phyloP scores from a whole-genome alignment of 225 moss, liverwort and hornwort genomes.

The Pleurozium schreberi region DNA sequence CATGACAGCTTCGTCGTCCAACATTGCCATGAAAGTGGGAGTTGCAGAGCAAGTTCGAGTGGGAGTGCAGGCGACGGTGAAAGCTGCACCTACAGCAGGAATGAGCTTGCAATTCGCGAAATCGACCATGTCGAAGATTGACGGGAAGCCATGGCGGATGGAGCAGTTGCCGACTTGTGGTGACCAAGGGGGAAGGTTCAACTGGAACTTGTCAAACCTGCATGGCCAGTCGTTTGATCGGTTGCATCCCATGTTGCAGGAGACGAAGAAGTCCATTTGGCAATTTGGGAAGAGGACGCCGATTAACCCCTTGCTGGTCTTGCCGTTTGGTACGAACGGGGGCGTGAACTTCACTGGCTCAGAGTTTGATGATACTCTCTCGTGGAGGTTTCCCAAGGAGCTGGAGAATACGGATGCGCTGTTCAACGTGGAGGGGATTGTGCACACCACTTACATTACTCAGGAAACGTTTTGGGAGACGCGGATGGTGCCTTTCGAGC shows the following conservation, averaged over 20 bases:
- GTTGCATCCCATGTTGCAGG: slow-evolving; percentile 5
- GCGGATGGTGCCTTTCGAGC: slow-evolving; percentile 20
- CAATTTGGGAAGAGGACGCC: slow-evolving; percentile 22
- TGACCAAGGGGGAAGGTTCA: slow-evolving; percentile 21
- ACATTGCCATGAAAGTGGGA: slow-evolving; percentile 8
- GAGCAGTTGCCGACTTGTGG: slow-evolving; percentile 21
- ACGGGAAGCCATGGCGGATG: slow-evolving; percentile 26
- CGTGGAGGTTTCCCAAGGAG: slow-evolving; percentile 24
- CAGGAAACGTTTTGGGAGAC: slow-evolving; percentile 29
- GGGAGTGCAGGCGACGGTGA: not conserved
- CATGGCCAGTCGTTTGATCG: slow-evolving; percentile 19
- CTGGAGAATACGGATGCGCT: slow-evolving; percentile 5
- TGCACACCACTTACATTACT: slow-evolving; percentile 22
- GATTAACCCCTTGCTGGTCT: slow-evolving; percentile 11
- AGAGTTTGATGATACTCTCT: slow-evolving; percentile 15
- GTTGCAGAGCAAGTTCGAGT: slow-evolving; percentile 12
- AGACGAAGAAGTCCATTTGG: slow-evolving; percentile 21
- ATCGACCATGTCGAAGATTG: slow-evolving; percentile 6
- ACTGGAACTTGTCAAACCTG: slow-evolving; percentile 18
- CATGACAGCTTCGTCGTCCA: slow-evolving; percentile 18
- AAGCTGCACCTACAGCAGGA: slow-evolving; percentile 7
- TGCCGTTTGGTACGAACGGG: slow-evolving; percentile 21
- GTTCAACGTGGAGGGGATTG: slow-evolving; percentile 17
- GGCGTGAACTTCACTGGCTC: slow-evolving; percentile 20
- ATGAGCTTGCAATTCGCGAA: not conserved